phyloP scores from a whole-genome alignment of 768 basidiomycete genomes.

The Macrolepiota fuliginosa region DNA sequence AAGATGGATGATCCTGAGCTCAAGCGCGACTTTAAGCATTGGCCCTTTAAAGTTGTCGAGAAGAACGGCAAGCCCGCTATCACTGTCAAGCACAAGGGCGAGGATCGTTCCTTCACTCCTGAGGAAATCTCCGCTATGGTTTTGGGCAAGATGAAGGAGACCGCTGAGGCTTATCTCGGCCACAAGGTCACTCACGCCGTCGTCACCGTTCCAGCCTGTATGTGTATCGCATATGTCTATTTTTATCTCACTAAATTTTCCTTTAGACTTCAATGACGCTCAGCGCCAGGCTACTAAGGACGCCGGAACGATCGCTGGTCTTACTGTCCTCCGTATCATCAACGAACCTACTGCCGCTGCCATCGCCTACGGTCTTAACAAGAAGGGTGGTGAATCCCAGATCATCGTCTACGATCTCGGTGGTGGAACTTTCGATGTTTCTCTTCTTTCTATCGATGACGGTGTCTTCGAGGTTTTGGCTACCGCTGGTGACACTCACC shows the following conservation, averaged over 20 bases:
- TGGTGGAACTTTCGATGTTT: conserved; percentile 99
- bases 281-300: conserved; percentile 99
- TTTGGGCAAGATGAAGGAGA: conserved; percentile 98
- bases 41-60: conserved; percentile 83
- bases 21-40: conserved; percentile 84
- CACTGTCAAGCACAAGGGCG: conserved; percentile 75
- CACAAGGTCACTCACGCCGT: conserved; percentile 96
- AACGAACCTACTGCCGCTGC: conserved; percentile 98
- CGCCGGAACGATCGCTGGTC: conserved; percentile 92
- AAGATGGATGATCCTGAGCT: conserved; percentile 80
- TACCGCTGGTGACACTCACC: conserved; percentile 92
- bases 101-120: conserved; percentile 80
- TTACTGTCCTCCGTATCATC: conserved; percentile 94
- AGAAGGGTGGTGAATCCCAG: conserved; percentile 90
- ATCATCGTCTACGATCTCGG: conserved; percentile 99
- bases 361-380: conserved; percentile 97
- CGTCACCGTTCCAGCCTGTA: conserved; percentile 95
- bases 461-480: conserved; percentile 90
- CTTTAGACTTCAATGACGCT: conserved; percentile 92
- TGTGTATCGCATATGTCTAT: conserved; percentile 21
- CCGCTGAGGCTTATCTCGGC: conserved; percentile 96
- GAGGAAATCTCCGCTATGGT: conserved; percentile 98
- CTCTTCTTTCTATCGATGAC: conserved; percentile 91
- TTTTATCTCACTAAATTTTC: conserved; percentile 13
- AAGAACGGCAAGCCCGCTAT: conserved; percentile 81